Conservation (phyloP, 129 eudicot species). For the Ambrosia trifida region DNA sequence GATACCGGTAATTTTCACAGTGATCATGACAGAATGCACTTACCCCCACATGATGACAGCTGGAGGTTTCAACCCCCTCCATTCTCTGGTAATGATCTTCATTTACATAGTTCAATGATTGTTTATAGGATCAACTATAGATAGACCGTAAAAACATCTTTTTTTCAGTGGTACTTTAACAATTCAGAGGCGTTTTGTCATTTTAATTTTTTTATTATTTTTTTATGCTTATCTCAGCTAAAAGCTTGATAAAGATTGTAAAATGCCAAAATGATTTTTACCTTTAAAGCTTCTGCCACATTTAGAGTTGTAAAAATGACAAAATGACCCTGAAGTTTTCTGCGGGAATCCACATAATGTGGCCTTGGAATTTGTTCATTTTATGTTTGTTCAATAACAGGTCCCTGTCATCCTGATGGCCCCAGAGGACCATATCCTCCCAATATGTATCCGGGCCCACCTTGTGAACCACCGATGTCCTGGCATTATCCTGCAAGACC, state of each 20-base stretch:
- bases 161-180: background rate
- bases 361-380: background rate
- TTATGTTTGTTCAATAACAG: conserved; percentile 28
- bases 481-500: conserved; percentile 67
- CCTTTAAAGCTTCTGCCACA: background rate
- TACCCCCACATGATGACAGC: conserved; percentile 57
- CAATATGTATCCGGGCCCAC: conserved; percentile 49
- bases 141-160: background rate
- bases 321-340: background rate
- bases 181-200: too few relatives aligned
- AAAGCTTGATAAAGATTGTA: background rate
- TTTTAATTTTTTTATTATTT: too few relatives aligned
- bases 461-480: conserved; percentile 55
- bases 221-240: background rate
- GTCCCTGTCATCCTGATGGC: conserved; percentile 59
- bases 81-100: conserved; percentile 49
- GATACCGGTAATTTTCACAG: conserved; percentile 66
- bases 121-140: background rate
- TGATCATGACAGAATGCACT: conserved; percentile 65
- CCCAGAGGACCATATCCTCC: conserved; percentile 45
- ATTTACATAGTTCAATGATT: background rate
- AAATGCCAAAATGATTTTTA: background rate
- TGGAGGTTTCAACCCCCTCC: conserved; percentile 73
- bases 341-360: background rate
- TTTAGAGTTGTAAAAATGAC: background rate